A percentile compares a stretch with the other conserved stretches of the same genome.
Evolutionary conservation across 225 moss, liverwort and hornwort species (phyloP).

Genomic region (Marchantia paleacea): DNA sequence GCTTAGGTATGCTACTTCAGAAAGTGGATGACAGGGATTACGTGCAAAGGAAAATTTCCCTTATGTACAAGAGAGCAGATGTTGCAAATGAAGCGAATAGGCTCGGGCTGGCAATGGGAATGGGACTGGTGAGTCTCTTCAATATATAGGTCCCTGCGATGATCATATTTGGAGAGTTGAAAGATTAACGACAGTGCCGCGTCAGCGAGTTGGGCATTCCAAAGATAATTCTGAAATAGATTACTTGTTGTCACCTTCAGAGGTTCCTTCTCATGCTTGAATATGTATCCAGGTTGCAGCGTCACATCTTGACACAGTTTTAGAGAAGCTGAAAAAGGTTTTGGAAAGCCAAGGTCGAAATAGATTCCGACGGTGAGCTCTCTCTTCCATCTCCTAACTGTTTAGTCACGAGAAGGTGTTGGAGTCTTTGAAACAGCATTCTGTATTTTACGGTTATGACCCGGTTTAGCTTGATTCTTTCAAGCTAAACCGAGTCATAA

Average conservation of each 20-base stretch:
- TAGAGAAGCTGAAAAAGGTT: constrained; percentile 82
- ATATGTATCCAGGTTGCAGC: constrained; percentile 72
- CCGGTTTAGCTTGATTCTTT: not conserved
- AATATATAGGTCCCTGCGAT: not conserved
- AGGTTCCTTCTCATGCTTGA: not conserved
- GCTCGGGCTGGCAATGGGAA: constrained; percentile 93
- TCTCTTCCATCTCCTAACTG: not conserved
- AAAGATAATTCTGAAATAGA: not conserved
- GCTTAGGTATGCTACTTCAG: constrained; percentile 84
- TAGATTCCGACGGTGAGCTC: constrained; percentile 71
- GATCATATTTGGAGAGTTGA: not conserved
- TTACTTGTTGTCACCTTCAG: not conserved
- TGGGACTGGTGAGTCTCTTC: constrained; percentile 70
- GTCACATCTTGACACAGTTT: constrained; percentile 91
- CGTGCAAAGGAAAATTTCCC: constrained; percentile 75
- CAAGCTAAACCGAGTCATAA: no score
- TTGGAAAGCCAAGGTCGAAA: constrained; percentile 73
- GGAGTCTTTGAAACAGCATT: not conserved
- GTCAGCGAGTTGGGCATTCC: no score
- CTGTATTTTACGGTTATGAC: not conserved
- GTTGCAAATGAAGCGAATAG: constrained; percentile 72
- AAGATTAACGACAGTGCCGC: not conserved
- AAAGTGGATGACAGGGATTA: constrained; percentile 82
- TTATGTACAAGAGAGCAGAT: constrained; percentile 85
- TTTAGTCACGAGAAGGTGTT: not conserved